Evolutionary conservation across 108 stramenopile species (phyloP).

Genomic region (Poteriospumella lacustris): DNA sequence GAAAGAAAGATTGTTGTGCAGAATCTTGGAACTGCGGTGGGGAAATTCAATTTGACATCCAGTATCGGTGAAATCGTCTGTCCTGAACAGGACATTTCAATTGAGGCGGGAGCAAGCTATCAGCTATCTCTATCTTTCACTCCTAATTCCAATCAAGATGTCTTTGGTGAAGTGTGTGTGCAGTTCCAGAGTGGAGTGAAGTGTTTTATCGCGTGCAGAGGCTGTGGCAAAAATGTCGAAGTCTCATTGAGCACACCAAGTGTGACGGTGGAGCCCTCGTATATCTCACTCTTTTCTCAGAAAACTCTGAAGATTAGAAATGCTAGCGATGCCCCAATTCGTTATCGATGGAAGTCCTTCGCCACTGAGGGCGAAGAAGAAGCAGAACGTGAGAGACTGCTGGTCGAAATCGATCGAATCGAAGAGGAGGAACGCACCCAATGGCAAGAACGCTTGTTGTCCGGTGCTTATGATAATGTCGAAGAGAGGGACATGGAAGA

Average conservation of each 20-base stretch:
- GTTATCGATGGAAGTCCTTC: constrained; percentile 57
- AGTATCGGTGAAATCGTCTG: neutral
- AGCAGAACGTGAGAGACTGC: constrained; percentile 51
- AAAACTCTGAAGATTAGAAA: constrained; percentile 50
- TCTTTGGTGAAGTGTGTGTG: neutral
- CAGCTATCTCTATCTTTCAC: neutral
- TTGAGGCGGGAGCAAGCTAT: neutral
- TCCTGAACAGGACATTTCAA: constrained; percentile 8
- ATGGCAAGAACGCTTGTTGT: neutral
- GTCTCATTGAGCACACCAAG: constrained; percentile 46
- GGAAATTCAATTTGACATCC: constrained; percentile 40
- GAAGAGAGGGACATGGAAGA: constrained; percentile 22
- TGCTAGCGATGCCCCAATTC: constrained; percentile 51
- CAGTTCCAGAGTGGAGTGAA: neutral
- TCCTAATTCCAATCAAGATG: neutral
- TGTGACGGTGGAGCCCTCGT: constrained; percentile 53
- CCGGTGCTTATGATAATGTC: neutral
- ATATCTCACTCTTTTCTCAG: constrained; percentile 54
- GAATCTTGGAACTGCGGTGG: constrained; percentile 49
- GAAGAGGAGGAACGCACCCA: constrained; percentile 11
- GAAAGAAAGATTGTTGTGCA: constrained; percentile 49
- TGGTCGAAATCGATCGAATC: constrained; percentile 48
- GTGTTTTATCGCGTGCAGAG: constrained; percentile 38
- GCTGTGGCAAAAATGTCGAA: constrained; percentile 52
- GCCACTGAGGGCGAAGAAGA: constrained; percentile 48